These are phyloP conservation scores for Cladosporium cucumerinum DNA, from an alignment of 2,329 filamentous ascomycete genomes.

Conservation along the genomic window DNA sequence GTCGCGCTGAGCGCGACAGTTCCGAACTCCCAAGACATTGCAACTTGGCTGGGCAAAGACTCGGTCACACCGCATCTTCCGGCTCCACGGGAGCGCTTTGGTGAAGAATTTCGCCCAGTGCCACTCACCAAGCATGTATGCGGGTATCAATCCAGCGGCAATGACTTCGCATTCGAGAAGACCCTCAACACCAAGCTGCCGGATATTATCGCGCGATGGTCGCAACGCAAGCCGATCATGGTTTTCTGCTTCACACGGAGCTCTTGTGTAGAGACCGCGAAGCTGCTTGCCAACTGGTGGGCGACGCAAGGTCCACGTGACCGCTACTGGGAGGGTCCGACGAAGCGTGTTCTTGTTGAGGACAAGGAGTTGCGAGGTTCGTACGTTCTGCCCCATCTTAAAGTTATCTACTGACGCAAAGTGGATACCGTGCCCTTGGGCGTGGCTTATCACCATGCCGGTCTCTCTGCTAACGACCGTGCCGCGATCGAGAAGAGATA, in stretches of 20 bases:
- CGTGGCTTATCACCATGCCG: constrained; percentile 80
- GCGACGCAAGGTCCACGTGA: constrained; percentile 47
- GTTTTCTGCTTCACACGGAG: constrained; percentile 78
- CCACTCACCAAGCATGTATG: constrained; percentile 73
- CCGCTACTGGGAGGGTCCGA: constrained; percentile 63
- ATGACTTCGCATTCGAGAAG: constrained; percentile 76
- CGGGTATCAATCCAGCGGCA: constrained; percentile 61
- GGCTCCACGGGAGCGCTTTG: constrained; percentile 67
- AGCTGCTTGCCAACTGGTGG: constrained; percentile 66
- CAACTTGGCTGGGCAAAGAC: constrained; percentile 71
- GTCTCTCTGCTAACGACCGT: constrained; percentile 64
- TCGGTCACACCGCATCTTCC: constrained; percentile 58
- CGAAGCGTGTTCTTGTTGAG: constrained; percentile 48
- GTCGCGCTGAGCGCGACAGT: constrained; percentile 80
- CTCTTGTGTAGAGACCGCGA: constrained; percentile 66
- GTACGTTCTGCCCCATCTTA: neutral
- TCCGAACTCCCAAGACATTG: constrained; percentile 77
- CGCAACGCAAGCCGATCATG: constrained; percentile 71
- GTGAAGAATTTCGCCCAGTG: constrained; percentile 77
- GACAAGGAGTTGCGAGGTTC: constrained; percentile 60
- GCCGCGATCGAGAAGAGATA: constrained; percentile 65
- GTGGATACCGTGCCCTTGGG: constrained; percentile 52
- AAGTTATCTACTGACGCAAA: constrained; percentile 22
- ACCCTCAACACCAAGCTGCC: constrained; percentile 63
- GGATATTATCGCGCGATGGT: constrained; percentile 64